These are phyloP conservation scores for Striga hermonthica DNA, from an alignment of 305 asterid species.

Conservation along the genomic window DNA sequence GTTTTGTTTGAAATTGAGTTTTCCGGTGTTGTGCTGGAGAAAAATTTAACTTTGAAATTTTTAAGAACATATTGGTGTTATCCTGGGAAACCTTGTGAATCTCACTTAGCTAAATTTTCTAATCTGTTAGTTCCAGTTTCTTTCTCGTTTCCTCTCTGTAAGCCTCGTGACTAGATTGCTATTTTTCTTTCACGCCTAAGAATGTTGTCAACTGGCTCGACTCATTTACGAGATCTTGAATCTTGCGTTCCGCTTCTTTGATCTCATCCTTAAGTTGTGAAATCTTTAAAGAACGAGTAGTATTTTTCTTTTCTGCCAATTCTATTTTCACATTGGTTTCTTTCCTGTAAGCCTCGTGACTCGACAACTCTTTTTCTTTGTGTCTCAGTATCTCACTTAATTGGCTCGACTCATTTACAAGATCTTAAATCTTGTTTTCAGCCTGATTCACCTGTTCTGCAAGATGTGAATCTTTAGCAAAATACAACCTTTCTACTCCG, in stretches of 20 bases:
- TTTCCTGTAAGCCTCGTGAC: conserved; percentile 52
- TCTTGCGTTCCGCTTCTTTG: conserved; percentile 37
- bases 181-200: conserved; percentile 51
- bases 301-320: conserved; percentile 32
- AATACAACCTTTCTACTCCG: conserved; percentile 31
- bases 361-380: conserved; percentile 51
- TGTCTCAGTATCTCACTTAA: conserved; percentile 42
- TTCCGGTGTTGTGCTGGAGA: no score
- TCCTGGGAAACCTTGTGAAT: conserved; percentile 33
- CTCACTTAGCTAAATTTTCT: conserved; percentile 26
- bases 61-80: conserved; percentile 22
- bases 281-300: conserved; percentile 32
- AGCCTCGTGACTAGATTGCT: conserved; percentile 48
- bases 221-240: conserved; percentile 41
- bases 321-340: conserved; percentile 40
- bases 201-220: conserved; percentile 43
- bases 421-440: conserved; percentile 44
- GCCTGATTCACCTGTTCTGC: conserved; percentile 39
- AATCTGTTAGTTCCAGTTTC: conserved; percentile 33
- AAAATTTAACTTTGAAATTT: neutral
- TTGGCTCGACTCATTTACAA: conserved; percentile 41
- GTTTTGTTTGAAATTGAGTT: no score
- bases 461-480: conserved; percentile 36
- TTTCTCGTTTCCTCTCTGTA: conserved; percentile 40
- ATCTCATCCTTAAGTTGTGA: conserved; percentile 43